Evolutionary conservation across 2,329 filamentous ascomycete species (phyloP), one percentile per base, ranked within the genome.

Genomic region (Ceratocystis variospora): DNA sequence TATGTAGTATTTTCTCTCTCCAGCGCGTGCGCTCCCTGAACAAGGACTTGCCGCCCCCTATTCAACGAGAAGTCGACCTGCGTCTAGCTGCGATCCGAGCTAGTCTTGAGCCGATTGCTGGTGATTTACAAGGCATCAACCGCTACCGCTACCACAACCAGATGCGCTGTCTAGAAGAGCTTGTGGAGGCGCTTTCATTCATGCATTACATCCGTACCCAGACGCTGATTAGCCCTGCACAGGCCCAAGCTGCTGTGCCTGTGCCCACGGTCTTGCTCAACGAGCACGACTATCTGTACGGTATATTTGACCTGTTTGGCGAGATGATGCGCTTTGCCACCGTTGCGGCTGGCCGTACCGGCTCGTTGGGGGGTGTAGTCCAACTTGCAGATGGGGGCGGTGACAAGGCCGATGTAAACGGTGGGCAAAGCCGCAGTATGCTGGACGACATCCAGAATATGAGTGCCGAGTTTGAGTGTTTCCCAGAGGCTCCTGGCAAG

Each of bases 311-410:
- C 75, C 83, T 97, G 71, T 92, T 92, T 0, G 94, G 94, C 48
- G 94, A 99, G 78, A 81, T 97, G 79, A 99, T 99, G 94, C 84
- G 92, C 37, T 97, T 96, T 76, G 91, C 90, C 0, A 94, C 96
- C 63, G 92, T 92, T 5, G 85, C 86, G 31, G 88, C 96, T 74
- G 91, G 91, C 0, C 88, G 91, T 4, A 86, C 79, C 6, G 88
- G 87, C 15, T 77, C 75, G 70, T 74, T 80, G 69, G 79, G 78
- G 3, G 77, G 77, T 55, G 22, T 63, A 69, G 22, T 12, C 22
- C 68, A 67, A 69, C 33, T 63, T 66, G 68, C 66, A 63, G 70
- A 68, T 19, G 25, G 12, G 2, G 7, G 22, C 37, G 19, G 6
- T 28, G n/a, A 55, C 28, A n/a, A 17, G 31, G 46, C 7, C n/a